A percentile compares a stretch with the other conserved stretches of the same genome.
These are phyloP conservation scores for Grosmannia huntii DNA, from an alignment of 2,329 filamentous ascomycete species.

Conservation along the genomic window DNA sequence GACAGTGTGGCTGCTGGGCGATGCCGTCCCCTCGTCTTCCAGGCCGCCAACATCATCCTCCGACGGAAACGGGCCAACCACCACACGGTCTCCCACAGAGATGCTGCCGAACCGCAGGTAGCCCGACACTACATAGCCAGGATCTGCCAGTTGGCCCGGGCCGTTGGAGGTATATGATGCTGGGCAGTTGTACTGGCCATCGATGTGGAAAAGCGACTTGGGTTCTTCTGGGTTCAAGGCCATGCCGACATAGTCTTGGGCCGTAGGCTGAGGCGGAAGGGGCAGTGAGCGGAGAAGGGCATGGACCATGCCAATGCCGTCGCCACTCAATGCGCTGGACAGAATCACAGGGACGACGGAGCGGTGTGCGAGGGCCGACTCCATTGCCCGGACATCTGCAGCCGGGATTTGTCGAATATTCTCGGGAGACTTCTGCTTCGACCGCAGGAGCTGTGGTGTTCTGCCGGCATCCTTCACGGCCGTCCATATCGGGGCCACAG, in stretches of 20 bases:
- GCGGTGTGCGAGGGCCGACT: slow-evolving; percentile 36
- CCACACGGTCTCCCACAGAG: slow-evolving; percentile 62
- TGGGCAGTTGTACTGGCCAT: slow-evolving; percentile 74
- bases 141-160: slow-evolving; percentile 28
- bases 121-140: slow-evolving; percentile 69
- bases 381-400: slow-evolving; percentile 44
- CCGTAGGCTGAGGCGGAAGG: slow-evolving; percentile 42
- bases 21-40: slow-evolving; percentile 32
- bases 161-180: slow-evolving; percentile 42
- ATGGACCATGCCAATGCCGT: slow-evolving; percentile 69
- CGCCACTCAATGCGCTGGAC: slow-evolving; percentile 76
- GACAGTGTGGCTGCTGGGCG: slow-evolving; percentile 31
- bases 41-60: slow-evolving; percentile 39
- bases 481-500: slow-evolving; percentile 61
- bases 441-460: slow-evolving; percentile 59
- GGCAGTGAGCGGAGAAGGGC: slow-evolving; percentile 68
- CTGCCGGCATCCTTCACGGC: slow-evolving; percentile 64
- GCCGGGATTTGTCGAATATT: slow-evolving; percentile 45
- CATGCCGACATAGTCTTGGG: slow-evolving; percentile 40
- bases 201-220: slow-evolving; percentile 68
- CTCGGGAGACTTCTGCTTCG: slow-evolving; percentile 27
- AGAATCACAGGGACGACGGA: slow-evolving; percentile 69
- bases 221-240: slow-evolving; percentile 47
- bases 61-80: slow-evolving; percentile 65
- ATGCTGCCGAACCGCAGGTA: slow-evolving; percentile 69